Base-by-base conservation (phyloP, 139 green algal genomes). In the Chlorella sorokiniana region DNA sequence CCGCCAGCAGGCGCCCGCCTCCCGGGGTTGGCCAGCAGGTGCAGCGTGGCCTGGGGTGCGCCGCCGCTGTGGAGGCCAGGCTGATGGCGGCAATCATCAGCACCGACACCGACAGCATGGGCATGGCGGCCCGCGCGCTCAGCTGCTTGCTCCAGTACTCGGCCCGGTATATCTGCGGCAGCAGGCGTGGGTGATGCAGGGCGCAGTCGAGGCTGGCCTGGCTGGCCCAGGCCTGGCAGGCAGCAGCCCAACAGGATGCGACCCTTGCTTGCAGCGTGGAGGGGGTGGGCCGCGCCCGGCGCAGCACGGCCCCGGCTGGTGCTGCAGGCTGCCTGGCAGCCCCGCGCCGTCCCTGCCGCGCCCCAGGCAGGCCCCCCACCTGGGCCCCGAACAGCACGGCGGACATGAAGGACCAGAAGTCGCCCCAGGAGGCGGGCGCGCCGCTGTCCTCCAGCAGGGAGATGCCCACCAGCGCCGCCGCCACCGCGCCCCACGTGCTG, bases 351-450 rank as follows among this genome's bases (percentile, higher is more conserved):
- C 48, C 16, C 48, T 16, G 48, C 48, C 48, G 16, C 16, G 11
- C 16, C n/a, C 18, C 18, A 33, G 37, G 8, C 71, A 65, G 2
- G 18, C 37, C 38, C 4, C 76, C 16, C 77, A 82, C 77, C 63
- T 82, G 77, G 27, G 91, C 56, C 51, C 88, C 92, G 75, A 96
- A 96, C 10, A 93, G 73, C 16, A 97, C 71, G 11, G 93, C 93
- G 23, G 78, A 90, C 37, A 84, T n/a, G 23, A 97, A 85, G 59
- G 76, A 88, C 86, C 89, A 92, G 25, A 90, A 52, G 69, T 97
- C 93, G 62, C 93, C 93, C 69, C 89, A 76, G 74, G 84, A 82
- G 64, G 85, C 77, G 35, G 81, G 73, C 29, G 80, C 80, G 42
- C 88, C 72, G 59, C 89, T 86, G 56, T 86, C 74, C 83, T 95